Base-by-base conservation (phyloP, 2,329 filamentous ascomycete genomes). In the Ophiostoma fasciatum region DNA sequence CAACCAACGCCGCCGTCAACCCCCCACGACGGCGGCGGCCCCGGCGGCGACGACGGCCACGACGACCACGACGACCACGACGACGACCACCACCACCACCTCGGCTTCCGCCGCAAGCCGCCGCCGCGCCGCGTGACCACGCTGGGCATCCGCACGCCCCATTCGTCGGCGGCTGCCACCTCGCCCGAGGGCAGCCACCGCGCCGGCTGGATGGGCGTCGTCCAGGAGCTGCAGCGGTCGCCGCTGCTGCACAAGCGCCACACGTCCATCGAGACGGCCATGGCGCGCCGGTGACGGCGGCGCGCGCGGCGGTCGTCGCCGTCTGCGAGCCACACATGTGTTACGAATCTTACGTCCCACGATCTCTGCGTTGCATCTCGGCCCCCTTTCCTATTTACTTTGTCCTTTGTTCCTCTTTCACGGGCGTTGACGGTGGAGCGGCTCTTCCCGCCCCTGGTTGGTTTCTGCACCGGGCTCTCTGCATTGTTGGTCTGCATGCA, bases 181-280 rank as follows among this genome's bases (percentile, higher is more conserved):
- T 59, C 60, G 30, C 54, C 62, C 23, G 58, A 59, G 30, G 55
- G 56, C 27, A 57, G 56, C 15, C 68, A 71, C 35, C 64, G 64
- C 36, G 56, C 58, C 42, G 71, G 71, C 19, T 78, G 74, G 74
- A 67, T 68, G 15, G 71, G 71, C 19, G 72, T 78, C 6, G 68
- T 78, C 17, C 60, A 69, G 36, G 74, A 78, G 47, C 55, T 78
- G 33, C 72, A 77, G 50, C 66, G 57, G 37, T 74, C 69, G 18
- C 74, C 73, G 3, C 52, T 66, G 38, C 64, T 78, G 59, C 69
- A 72, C 33, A 67, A 72, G 47, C 62, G 74, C 13, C 71, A 72
- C 48, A 68, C 70, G n/a, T 74, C 68, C 7, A 69, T 77, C 46
- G 74, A 78, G 52, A 60, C 59, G 45, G 57, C 68, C 41, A 73